Evolutionary conservation across 202 grass and related monocot species (phyloP).

Genomic region (Carex arenaria): DNA sequence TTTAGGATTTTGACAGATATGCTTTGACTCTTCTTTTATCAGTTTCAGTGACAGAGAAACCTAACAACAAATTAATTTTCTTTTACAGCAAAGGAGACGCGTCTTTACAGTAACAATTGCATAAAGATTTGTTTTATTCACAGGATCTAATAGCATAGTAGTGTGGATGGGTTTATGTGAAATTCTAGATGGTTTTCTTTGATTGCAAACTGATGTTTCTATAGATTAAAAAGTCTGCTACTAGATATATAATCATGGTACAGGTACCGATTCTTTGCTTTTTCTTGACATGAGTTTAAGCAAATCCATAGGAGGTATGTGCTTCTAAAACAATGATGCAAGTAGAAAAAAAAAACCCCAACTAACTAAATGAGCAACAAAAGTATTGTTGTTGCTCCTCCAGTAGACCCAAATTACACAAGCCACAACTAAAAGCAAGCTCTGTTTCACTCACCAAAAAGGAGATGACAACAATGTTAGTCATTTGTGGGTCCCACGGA

Average conservation of each 20-base stretch:
- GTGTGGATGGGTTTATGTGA: not conserved
- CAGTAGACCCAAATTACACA: not conserved
- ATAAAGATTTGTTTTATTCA: not conserved
- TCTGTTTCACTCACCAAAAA: not conserved
- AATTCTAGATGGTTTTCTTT: not conserved
- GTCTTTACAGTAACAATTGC: not conserved
- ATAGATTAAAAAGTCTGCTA: not conserved
- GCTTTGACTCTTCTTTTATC: not conserved
- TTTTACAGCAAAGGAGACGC: not conserved
- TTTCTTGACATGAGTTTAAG: not conserved
- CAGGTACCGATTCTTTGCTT: not conserved
- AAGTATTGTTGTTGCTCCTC: not conserved
- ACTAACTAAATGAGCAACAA: not conserved
- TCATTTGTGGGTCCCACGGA: not conserved
- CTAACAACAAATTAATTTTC: not conserved
- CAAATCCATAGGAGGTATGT: not conserved
- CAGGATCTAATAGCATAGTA: too few relatives aligned
- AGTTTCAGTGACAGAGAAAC: not conserved
- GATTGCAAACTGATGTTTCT: not conserved
- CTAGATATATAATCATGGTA: not conserved
- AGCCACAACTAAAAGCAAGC: not conserved
- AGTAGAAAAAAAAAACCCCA: not conserved
- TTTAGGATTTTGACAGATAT: not conserved
- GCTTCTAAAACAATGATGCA: not conserved
- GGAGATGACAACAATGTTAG: not conserved